Conservation (phyloP, 2,329 filamentous ascomycete species). For the Ophiostoma tasmaniense region DNA sequence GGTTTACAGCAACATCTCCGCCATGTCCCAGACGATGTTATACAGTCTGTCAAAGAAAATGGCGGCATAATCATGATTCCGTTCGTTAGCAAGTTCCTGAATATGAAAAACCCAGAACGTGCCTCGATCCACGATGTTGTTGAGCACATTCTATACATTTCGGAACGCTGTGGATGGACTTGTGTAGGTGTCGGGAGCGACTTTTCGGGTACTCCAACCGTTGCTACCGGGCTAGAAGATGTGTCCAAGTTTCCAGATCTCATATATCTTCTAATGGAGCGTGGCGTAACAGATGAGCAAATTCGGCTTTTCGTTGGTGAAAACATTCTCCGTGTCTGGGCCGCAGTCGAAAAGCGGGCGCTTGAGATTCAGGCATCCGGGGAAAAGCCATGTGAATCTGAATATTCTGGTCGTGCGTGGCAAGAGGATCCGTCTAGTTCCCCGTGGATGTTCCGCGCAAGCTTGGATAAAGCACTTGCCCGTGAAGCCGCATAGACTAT, state of each 20-base stretch:
- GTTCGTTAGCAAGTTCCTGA: not conserved
- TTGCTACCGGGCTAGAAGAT: not conserved
- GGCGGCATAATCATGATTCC: not conserved
- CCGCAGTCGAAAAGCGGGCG: not conserved
- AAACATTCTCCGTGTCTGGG: not conserved
- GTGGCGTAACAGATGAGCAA: not conserved
- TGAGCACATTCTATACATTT: not conserved
- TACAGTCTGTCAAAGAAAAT: not conserved
- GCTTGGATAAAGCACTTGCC: not conserved
- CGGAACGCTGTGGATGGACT: not conserved
- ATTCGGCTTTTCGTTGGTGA: not conserved
- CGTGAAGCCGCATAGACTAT: not conserved
- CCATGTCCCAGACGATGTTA: not conserved
- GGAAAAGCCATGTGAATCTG: not conserved
- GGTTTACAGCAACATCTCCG: not conserved
- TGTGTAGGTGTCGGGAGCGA: not conserved
- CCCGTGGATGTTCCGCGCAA: not conserved
- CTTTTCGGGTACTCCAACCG: not conserved
- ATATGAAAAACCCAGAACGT: not conserved
- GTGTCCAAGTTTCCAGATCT: not conserved
- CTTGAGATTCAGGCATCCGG: not conserved
- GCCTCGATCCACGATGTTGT: not conserved
- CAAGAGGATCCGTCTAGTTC: not conserved
- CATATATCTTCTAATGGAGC: not conserved
- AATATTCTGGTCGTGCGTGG: slow-evolving; percentile 6